A percentile compares a stretch with the other conserved stretches of the same genome.
phyloP scores from a whole-genome alignment of 1,139 yeast genomes.

The Yamadazyma aaseri region DNA sequence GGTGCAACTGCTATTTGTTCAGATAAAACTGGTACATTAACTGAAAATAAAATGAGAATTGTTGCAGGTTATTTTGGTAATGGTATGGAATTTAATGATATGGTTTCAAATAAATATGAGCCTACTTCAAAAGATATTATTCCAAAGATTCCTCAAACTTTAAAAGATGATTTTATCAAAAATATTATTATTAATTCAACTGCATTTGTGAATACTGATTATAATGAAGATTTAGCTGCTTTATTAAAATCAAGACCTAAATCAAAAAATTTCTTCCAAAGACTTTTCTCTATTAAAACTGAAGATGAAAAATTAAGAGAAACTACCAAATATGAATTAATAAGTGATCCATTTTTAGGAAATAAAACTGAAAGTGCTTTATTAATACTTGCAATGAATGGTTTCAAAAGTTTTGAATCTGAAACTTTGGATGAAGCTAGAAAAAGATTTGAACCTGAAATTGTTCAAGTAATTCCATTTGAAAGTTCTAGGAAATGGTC shows the following conservation, averaged over 20 bases:
- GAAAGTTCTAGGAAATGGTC: slow-evolving; percentile 95
- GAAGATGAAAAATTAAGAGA: slow-evolving; percentile 22
- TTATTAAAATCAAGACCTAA: slow-evolving; percentile 30
- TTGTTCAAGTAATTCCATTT: slow-evolving; percentile 80
- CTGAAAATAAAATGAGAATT: slow-evolving; percentile 89
- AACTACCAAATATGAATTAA: slow-evolving; percentile 15
- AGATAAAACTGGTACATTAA: slow-evolving; percentile 95
- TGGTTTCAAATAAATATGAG: slow-evolving; percentile 22
- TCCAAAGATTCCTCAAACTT: slow-evolving; percentile 26
- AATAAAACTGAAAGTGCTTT: slow-evolving; percentile 94
- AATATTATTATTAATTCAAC: slow-evolving; percentile 81
- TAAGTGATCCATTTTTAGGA: slow-evolving; percentile 70
- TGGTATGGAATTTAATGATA: slow-evolving; percentile 43
- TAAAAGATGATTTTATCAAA: slow-evolving; percentile 44
- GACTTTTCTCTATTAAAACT: slow-evolving; percentile 15
- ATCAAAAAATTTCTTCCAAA: slow-evolving; percentile 23
- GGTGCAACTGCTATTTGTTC: slow-evolving; percentile 97
- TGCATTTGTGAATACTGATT: slow-evolving; percentile 71
- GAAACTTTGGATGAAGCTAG: slow-evolving; percentile 40
- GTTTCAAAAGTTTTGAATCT: slow-evolving; percentile 47
- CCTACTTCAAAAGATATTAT: slow-evolving; percentile 34
- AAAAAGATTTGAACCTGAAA: slow-evolving; percentile 31
- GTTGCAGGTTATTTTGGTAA: slow-evolving; percentile 70
- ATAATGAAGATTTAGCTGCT: slow-evolving; percentile 35
- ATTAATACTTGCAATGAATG: slow-evolving; percentile 61